A percentile compares a stretch with the other conserved stretches of the same genome.
Evolutionary conservation across 2,329 filamentous ascomycete genomes (phyloP).

Genomic region (Penicillium sumatraense): DNA sequence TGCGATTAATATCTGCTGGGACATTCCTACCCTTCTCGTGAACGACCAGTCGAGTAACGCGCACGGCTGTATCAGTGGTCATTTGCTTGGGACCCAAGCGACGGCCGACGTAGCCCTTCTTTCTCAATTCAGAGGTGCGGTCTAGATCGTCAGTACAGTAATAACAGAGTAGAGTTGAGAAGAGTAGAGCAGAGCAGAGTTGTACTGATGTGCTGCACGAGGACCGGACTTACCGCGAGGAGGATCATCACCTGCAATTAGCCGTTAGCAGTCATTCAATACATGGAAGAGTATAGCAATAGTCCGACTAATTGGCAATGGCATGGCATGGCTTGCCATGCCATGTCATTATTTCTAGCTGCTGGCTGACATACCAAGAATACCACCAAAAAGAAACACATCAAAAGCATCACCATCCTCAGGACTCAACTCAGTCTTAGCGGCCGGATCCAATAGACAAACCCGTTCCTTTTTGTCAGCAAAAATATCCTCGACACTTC

Average conservation of each 20-base stretch:
- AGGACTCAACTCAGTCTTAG: conserved; percentile 78
- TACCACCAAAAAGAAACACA: conserved; percentile 93
- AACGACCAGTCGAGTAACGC: conserved; percentile 87
- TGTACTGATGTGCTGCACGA: not conserved
- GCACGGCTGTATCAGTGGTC: conserved; percentile 96
- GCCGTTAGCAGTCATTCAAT: conserved; percentile 3
- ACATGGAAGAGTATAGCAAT: conserved; percentile 8
- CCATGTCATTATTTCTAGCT: too few relatives aligned
- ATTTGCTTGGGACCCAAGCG: conserved; percentile 92
- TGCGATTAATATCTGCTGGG: not conserved
- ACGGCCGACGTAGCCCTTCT: conserved; percentile 88
- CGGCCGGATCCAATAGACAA: conserved; percentile 87
- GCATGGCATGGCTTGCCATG: too few relatives aligned
- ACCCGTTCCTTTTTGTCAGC: conserved; percentile 72
- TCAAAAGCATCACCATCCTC: conserved; percentile 84
- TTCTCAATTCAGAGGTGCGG: conserved; percentile 90
- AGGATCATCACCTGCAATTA: conserved; percentile 89
- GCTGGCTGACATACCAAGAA: conserved; percentile 83
- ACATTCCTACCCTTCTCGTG: conserved; percentile 84
- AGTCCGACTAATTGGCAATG: conserved; percentile 3
- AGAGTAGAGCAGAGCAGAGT: too few relatives aligned
- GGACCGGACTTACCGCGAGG: conserved; percentile 71
- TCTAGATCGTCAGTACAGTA: conserved; percentile 58
- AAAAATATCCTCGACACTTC: conserved; percentile 84
- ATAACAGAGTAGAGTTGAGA: not conserved